Conservation (phyloP, 257 asterid species). For the Petrea volubilis region DNA sequence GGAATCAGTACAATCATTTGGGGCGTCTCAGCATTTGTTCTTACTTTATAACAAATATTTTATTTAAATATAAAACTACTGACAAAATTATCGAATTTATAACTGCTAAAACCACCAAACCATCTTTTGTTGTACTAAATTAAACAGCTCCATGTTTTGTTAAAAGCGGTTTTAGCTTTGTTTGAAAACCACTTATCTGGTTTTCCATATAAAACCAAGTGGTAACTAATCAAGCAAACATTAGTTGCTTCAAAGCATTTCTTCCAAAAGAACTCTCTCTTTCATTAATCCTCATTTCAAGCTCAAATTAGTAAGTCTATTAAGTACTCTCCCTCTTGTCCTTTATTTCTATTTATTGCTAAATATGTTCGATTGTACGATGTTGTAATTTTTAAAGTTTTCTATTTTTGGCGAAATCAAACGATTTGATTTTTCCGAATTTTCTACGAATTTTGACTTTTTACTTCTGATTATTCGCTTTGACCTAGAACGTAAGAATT, state of each 20-base stretch:
- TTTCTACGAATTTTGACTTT: neutral
- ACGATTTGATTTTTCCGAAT: neutral
- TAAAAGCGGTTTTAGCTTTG: slow-evolving; percentile 21
- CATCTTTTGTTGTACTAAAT: slow-evolving; percentile 1
- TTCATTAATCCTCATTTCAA: slow-evolving; percentile 26
- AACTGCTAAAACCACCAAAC: slow-evolving; percentile 26
- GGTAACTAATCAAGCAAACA: too few relatives aligned
- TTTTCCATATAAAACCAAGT: slow-evolving; percentile 15
- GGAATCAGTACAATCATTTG: too few relatives aligned
- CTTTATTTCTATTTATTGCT: neutral
- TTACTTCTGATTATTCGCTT: neutral
- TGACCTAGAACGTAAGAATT: neutral
- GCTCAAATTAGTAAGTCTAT: slow-evolving; percentile 48
- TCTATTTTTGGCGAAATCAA: slow-evolving; percentile 1
- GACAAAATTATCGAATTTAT: too few relatives aligned
- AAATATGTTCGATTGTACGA: neutral
- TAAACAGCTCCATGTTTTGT: slow-evolving; percentile 38
- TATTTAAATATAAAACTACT: too few relatives aligned
- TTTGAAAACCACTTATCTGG: slow-evolving; percentile 24
- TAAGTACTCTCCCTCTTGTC: neutral
- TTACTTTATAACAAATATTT: too few relatives aligned
- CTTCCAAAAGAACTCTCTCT: slow-evolving; percentile 28
- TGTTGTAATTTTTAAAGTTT: neutral
- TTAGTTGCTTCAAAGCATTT: neutral
- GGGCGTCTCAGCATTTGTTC: too few relatives aligned